Conservation (phyloP, 1,139 yeast genomes). For the Geotrichum europaeum region DNA sequence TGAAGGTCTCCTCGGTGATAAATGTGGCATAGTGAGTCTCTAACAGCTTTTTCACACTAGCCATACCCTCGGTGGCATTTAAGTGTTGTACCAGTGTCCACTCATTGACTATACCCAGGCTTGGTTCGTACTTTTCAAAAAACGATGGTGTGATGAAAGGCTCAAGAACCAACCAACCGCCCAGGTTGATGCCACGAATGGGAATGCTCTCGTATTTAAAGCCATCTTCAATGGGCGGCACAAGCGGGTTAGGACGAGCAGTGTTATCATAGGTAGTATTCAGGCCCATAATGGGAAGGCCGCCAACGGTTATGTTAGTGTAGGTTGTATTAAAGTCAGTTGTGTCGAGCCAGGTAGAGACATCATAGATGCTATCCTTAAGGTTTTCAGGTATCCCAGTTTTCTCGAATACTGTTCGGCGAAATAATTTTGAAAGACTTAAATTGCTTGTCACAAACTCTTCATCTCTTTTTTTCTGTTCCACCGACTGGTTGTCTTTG, state of each 20-base stretch:
- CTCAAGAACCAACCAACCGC: conserved; percentile 89
- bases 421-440: background rate
- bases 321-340: conserved; percentile 35
- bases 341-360: conserved; percentile 33
- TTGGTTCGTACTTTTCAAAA: conserved; percentile 43
- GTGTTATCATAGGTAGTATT: conserved; percentile 31
- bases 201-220: conserved; percentile 46
- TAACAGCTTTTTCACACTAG: conserved; percentile 35
- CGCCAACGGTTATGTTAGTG: conserved; percentile 34
- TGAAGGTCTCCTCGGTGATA: conserved; percentile 66
- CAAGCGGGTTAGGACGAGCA: conserved; percentile 27
- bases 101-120: conserved; percentile 31
- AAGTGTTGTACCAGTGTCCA: conserved; percentile 42
- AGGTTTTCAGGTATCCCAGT: conserved; percentile 19
- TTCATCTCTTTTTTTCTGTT: background rate
- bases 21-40: conserved; percentile 67
- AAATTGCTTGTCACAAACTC: background rate
- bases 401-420: background rate
- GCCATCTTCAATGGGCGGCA: conserved; percentile 28
- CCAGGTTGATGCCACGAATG: conserved; percentile 74
- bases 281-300: conserved; percentile 36
- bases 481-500: background rate
- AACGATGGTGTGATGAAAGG: conserved; percentile 78
- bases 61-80: conserved; percentile 42
- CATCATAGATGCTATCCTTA: conserved; percentile 30